Evolutionary conservation across 1,139 yeast genomes (phyloP).

Genomic region (Hansenula lynferdii): DNA sequence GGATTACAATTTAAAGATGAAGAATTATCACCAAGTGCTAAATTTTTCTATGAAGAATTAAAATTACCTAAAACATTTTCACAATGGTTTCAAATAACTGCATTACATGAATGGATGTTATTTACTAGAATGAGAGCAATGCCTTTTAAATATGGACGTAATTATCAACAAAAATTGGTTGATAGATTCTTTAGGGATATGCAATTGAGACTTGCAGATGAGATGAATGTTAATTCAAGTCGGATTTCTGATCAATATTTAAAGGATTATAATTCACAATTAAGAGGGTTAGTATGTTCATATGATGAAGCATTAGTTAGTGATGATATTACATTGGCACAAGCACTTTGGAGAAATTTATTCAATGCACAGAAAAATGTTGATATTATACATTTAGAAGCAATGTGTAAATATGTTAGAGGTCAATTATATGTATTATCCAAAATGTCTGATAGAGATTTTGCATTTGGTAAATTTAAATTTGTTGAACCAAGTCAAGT

Average conservation of each 20-base stretch:
- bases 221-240: conserved; percentile 79
- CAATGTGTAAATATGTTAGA: conserved; percentile 81
- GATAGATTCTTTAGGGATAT: conserved; percentile 89
- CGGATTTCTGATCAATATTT: conserved; percentile 80
- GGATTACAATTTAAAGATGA: conserved; percentile 73
- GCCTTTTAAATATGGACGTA: conserved; percentile 85
- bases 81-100: conserved; percentile 92
- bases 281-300: conserved; percentile 84
- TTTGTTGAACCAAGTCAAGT: conserved; percentile 84
- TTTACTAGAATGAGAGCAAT: conserved; percentile 93
- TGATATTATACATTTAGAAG: conserved; percentile 82
- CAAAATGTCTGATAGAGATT: conserved; percentile 83
- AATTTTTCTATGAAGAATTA: conserved; percentile 73
- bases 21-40: conserved; percentile 58
- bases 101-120: conserved; percentile 89
- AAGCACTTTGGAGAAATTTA: conserved; percentile 88
- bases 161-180: conserved; percentile 87
- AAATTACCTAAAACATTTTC: conserved; percentile 82
- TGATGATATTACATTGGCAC: conserved; percentile 79
- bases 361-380: conserved; percentile 82
- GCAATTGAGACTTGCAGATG: conserved; percentile 79
- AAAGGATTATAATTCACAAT: conserved; percentile 86
- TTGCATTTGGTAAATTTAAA: conserved; percentile 83
- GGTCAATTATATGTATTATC: conserved; percentile 84
- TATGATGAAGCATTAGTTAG: conserved; percentile 90